Evolutionary conservation across 2,329 filamentous ascomycete genomes (phyloP).

Genomic region (Sphaerulina vaccinii): DNA sequence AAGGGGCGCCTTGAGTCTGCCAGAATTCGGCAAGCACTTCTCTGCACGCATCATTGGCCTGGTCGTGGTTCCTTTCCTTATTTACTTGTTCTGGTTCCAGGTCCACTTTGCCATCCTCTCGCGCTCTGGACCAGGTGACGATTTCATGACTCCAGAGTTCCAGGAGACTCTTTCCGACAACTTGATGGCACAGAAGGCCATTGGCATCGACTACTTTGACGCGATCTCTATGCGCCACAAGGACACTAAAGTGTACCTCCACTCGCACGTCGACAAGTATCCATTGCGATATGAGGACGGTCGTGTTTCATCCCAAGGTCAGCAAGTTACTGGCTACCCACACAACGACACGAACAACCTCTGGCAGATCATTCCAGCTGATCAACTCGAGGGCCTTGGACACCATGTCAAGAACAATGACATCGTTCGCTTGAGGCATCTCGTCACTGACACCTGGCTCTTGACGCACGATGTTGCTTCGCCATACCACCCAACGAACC

Average conservation of each 20-base stretch:
- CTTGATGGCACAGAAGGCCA: slow-evolving; percentile 79
- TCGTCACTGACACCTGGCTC: slow-evolving; percentile 81
- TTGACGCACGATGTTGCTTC: slow-evolving; percentile 96
- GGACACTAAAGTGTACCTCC: slow-evolving; percentile 93
- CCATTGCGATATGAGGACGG: slow-evolving; percentile 96
- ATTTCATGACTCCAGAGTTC: slow-evolving; percentile 98
- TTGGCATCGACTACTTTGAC: slow-evolving; percentile 88
- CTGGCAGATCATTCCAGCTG: slow-evolving; percentile 83
- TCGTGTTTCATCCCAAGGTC: slow-evolving; percentile 90
- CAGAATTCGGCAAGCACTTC: slow-evolving; percentile 86
- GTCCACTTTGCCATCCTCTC: slow-evolving; percentile 91
- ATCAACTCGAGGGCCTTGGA: slow-evolving; percentile 55
- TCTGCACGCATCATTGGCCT: slow-evolving; percentile 80
- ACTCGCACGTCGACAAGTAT: slow-evolving; percentile 87
- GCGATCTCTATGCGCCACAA: slow-evolving; percentile 87
- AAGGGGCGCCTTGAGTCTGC: slow-evolving; percentile 74
- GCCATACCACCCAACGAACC: slow-evolving; percentile 93
- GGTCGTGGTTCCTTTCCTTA: slow-evolving; percentile 88
- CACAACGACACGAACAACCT: slow-evolving; percentile 99
- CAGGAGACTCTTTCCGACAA: slow-evolving; percentile 97
- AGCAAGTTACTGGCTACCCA: slow-evolving; percentile 97
- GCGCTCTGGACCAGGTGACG: slow-evolving; percentile 88
- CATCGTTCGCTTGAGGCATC: slow-evolving; percentile 78
- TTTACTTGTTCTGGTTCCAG: slow-evolving; percentile 99
- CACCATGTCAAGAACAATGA: slow-evolving; percentile 78